phyloP scores from a whole-genome alignment of 257 asterid genomes.

The Solanum bulbocastanum region DNA sequence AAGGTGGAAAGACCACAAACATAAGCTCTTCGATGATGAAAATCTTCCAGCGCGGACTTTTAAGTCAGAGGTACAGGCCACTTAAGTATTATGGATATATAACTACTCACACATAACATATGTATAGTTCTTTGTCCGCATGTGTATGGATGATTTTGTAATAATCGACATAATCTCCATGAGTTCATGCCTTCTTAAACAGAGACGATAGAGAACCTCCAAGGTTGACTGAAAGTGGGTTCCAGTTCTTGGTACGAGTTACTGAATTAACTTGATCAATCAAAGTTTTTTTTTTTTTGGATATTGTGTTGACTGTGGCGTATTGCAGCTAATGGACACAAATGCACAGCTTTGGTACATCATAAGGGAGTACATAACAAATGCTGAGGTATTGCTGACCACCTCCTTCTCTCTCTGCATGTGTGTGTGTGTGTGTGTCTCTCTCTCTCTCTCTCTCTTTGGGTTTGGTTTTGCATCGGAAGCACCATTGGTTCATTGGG shows the following conservation, averaged over 20 bases:
- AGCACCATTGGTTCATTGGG: not conserved
- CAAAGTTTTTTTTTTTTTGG: not conserved
- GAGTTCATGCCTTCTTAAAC: conserved; percentile 17
- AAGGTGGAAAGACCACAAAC: conserved; percentile 74
- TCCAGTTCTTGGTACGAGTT: conserved; percentile 85
- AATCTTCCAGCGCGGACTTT: conserved; percentile 89
- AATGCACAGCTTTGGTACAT: conserved; percentile 99
- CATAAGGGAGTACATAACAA: conserved; percentile 87
- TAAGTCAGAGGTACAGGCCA: conserved; percentile 70
- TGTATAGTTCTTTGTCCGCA: not conserved
- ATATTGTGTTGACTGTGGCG: conserved; percentile 23
- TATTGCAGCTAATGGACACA: conserved; percentile 88
- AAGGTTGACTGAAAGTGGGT: conserved; percentile 88
- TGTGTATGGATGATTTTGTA: not conserved
- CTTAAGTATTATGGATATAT: conserved; percentile 1
- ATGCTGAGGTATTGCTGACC: conserved; percentile 60
- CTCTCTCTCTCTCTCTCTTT: not conserved
- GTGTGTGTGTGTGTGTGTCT: not conserved
- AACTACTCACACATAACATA: not conserved
- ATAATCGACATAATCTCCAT: conserved; percentile 10
- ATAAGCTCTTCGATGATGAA: conserved; percentile 93
- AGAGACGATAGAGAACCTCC: conserved; percentile 90
- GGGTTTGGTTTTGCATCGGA: not conserved
- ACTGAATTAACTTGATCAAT: conserved; percentile 3
- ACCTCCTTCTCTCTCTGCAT: not conserved